Conservation (phyloP, 176 grass and related monocot species). For the Bolboschoenus planiculmis region DNA sequence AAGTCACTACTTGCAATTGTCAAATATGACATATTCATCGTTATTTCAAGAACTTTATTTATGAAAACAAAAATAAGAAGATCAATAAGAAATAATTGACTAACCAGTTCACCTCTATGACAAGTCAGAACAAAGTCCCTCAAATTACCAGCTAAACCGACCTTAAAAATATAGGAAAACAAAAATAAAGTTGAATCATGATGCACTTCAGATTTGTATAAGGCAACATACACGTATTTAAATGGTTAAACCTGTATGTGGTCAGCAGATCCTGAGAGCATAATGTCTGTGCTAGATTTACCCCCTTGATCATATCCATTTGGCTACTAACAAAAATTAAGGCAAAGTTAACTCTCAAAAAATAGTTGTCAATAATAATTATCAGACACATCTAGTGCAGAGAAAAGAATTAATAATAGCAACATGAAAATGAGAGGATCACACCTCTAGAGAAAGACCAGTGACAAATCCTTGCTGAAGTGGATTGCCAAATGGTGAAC, state of each 20-base stretch:
- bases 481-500: slow-evolving; percentile 82
- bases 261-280: slow-evolving; percentile 57
- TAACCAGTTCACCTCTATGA: slow-evolving; percentile 49
- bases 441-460: slow-evolving; percentile 87
- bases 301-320: slow-evolving; percentile 86
- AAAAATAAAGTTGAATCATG: slow-evolving; percentile 17
- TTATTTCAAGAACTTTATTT: neutral
- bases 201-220: neutral
- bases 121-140: slow-evolving; percentile 54
- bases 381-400: neutral
- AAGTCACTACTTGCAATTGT: neutral
- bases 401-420: neutral
- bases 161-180: slow-evolving; percentile 33
- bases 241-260: slow-evolving; percentile 68
- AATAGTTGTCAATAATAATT: neutral
- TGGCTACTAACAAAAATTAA: slow-evolving; percentile 47
- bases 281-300: slow-evolving; percentile 46
- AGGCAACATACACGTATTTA: neutral
- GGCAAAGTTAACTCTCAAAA: slow-evolving; percentile 17
- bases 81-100: neutral
- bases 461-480: slow-evolving; percentile 85
- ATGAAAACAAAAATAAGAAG: neutral
- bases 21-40: slow-evolving; percentile 3
- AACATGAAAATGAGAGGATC: slow-evolving; percentile 24
- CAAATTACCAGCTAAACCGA: slow-evolving; percentile 84